Evolutionary conservation across 139 green algal species (phyloP), one percentile per base, ranked within the genome.

Genomic region (Spirogloea muscicola): DNA sequence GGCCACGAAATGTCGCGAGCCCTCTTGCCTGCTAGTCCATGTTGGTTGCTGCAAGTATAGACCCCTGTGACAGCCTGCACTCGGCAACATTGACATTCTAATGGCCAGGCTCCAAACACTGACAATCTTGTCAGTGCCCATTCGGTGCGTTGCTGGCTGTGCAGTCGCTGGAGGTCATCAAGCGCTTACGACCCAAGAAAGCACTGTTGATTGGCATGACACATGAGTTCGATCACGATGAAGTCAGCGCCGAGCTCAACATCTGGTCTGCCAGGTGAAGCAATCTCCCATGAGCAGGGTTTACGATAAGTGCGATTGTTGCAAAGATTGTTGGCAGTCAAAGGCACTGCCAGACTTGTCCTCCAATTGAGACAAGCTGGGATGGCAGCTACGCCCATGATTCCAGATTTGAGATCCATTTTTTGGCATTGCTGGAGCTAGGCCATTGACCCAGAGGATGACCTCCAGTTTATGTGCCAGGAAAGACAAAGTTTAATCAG

Each of bases 181-280:
- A 27, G 21, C 13, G 25, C 9, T 39, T 77, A 27, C 64, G n/a
- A n/a, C 68, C 68, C 39, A 72, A 71, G 16, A 3, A 31, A 18
- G 60, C 68, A 9, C 59, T 76, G 0, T 2, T 77, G 1, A 49
- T 77, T 68, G 68, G 68, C 21, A 77, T 77, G 68, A 77, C 58
- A 25, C 68, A 77, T 62, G 68, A 77, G 58, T 75, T 77, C 40
- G 68, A 77, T 39, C 68, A 77, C 36, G 16, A 68, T 10, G 21
- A 58, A 27, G 36, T 61, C 68, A 77, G 44, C 27, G 21, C 2
- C 7, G 34, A 76, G 58, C 68, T 77, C 18, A 21, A n/a, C 10
- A 58, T 29, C 2, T 77, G 65, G 65, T 64, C 48, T 10, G 27
- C 7, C 39, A 74, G 41, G 65, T 74, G 40, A 2, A 27, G 7